These are phyloP conservation scores for Panaeolus papilionaceus DNA, from an alignment of 768 basidiomycete species.

Conservation along the genomic window DNA sequence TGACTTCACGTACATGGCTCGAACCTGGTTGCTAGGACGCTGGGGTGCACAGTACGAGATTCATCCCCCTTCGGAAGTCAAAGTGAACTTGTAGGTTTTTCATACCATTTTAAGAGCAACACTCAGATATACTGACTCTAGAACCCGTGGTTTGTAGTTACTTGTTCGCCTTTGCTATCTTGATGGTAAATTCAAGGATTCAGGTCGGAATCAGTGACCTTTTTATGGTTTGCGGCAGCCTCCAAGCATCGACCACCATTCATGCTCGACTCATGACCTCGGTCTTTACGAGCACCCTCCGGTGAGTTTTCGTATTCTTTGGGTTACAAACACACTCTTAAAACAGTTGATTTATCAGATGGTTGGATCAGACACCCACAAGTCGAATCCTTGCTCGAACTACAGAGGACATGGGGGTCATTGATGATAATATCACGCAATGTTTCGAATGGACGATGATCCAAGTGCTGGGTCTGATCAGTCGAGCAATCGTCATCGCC, in stretches of 20 bases:
- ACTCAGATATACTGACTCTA: neutral
- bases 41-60: conserved; percentile 52
- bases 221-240: conserved; percentile 37
- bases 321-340: conserved; percentile 16
- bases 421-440: conserved; percentile 51
- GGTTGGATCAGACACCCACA: conserved; percentile 33
- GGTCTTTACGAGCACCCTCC: conserved; percentile 24
- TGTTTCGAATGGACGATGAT: conserved; percentile 35
- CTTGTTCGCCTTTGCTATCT: neutral
- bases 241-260: conserved; percentile 39
- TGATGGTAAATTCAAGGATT: neutral
- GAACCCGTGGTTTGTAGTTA: neutral
- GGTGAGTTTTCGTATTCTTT: conserved; percentile 18
- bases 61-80: conserved; percentile 37
- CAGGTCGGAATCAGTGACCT: neutral
- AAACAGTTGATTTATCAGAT: conserved; percentile 28
- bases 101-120: conserved; percentile 3
- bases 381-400: conserved; percentile 26
- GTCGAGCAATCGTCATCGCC: conserved; percentile 47
- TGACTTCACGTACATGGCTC: conserved; percentile 35
- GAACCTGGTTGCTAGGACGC: conserved; percentile 51
- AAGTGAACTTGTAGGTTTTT: conserved; percentile 41
- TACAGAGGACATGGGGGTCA: conserved; percentile 36
- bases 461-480: conserved; percentile 39
- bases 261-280: conserved; percentile 25